Evolutionary conservation across 2,329 filamentous ascomycete genomes (phyloP), one percentile per base, ranked within the genome.

Genomic region (Phialemoniopsis sp.): DNA sequence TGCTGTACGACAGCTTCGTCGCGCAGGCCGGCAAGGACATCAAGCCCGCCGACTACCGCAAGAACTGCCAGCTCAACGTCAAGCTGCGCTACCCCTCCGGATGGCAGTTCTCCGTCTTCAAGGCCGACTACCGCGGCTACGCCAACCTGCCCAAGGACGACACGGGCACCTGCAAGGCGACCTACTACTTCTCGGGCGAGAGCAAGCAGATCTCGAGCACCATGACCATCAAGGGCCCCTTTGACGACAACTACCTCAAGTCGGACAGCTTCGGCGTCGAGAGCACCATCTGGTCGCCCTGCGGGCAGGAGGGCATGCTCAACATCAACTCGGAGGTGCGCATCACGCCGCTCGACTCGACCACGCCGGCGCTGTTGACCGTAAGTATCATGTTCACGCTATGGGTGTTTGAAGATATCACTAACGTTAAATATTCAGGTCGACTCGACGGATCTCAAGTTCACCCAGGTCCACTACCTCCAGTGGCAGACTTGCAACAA

Each of bases 61-160:
- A 70, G 62, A 74, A 75, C 58, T 76, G 72, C 60, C 68, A 74
- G 54, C 56, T 76, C 44, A 75, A 73, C 55, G 54, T 76, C 47
- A 64, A 71, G 55, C 59, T 76, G 40, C 53, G 63, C 40, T 74
- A 74, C 50, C 72, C 72, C 13, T 59, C 60, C 39, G 71, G 72
- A 37, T 75, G 70, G 62, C 68, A 73, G 56, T 75, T 70, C 61
- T 71, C 67, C 36, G 54, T 76, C 48, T 63, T 74, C 49, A 67
- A 64, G 41, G 70, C 70, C 47, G 65, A 71, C 46, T 75, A 73
- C 60, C 69, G 71, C 50, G 72, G 72, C 38, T 74, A 73, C 47
- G 66, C 67, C 37, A 48, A 56, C 43, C 60, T 76, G 36, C 61
- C 70, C 29, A 54, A 57, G 45, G 68, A 67, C 21, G 62, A 73